A percentile compares a stretch with the other conserved stretches of the same genome.
These are phyloP conservation scores for Paraphaeosphaeria minitans DNA, from an alignment of 2,329 filamentous ascomycete genomes.

Conservation along the genomic window DNA sequence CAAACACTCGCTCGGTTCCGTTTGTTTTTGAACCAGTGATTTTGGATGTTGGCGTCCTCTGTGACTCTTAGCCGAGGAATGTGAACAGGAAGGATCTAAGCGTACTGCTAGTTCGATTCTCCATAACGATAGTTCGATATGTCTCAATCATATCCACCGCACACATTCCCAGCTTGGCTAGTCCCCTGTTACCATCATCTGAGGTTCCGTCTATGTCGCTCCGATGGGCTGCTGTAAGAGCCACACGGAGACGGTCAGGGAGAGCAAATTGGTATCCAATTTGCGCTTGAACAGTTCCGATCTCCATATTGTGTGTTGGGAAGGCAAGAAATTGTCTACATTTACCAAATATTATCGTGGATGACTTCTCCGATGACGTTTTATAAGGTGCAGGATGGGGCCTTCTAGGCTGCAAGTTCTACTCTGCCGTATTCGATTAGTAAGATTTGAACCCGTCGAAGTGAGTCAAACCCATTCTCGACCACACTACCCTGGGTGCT, in stretches of 20 bases:
- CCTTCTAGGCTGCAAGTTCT: too few relatives aligned
- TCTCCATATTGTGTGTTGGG: not conserved
- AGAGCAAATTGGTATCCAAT: slow-evolving; percentile 9
- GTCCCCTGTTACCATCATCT: slow-evolving; percentile 5
- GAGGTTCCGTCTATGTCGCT: slow-evolving; percentile 7
- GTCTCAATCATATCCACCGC: not conserved
- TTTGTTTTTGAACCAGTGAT: slow-evolving; percentile 14
- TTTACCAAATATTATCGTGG: too few relatives aligned
- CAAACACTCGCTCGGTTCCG: slow-evolving; percentile 8
- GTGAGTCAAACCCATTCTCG: too few relatives aligned
- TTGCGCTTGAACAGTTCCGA: slow-evolving; percentile 1
- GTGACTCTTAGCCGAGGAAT: not conserved
- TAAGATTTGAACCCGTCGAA: too few relatives aligned
- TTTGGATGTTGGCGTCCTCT: slow-evolving; percentile 8
- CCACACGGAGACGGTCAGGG: slow-evolving; percentile 2
- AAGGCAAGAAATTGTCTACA: not conserved
- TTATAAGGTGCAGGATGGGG: too few relatives aligned
- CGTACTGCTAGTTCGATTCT: not conserved
- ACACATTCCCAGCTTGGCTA: not conserved
- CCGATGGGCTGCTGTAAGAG: slow-evolving; percentile 16
- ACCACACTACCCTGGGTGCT: too few relatives aligned
- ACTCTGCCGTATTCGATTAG: too few relatives aligned
- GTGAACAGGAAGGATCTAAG: not conserved
- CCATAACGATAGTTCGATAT: not conserved
- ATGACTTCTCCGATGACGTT: too few relatives aligned